These are phyloP conservation scores for Sclerotinia borealis DNA, from an alignment of 2,329 filamentous ascomycete species.

Conservation along the genomic window DNA sequence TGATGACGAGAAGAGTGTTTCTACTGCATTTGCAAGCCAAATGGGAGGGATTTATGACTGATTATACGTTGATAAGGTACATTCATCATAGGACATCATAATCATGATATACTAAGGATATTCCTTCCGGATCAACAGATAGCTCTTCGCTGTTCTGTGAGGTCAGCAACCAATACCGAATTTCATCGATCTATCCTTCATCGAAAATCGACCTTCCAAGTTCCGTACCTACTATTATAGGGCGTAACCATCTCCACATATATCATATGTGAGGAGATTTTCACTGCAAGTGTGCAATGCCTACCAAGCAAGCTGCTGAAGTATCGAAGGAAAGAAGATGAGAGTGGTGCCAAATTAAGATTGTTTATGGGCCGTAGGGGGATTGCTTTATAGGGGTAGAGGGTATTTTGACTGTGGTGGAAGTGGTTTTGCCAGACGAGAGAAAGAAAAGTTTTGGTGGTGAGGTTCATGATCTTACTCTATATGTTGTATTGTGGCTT, in stretches of 20 bases:
- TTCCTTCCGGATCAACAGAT: conserved; percentile 12
- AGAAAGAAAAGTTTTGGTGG: neutral
- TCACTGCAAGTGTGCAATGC: conserved; percentile 5
- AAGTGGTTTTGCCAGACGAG: neutral
- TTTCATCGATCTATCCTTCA: conserved; percentile 15
- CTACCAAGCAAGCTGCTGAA: neutral
- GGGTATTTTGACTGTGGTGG: neutral
- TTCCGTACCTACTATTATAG: neutral
- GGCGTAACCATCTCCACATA: conserved; percentile 1
- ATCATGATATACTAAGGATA: conserved; percentile 6
- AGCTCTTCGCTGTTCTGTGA: conserved; percentile 10
- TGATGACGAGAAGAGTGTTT: conserved; percentile 93
- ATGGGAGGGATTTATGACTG: conserved; percentile 51
- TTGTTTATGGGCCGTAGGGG: conserved; percentile 3
- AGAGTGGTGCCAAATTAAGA: conserved; percentile 10
- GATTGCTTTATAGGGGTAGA: conserved; percentile 7
- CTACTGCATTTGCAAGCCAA: conserved; percentile 94
- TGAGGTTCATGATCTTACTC: neutral
- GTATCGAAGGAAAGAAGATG: conserved; percentile 2
- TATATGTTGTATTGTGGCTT: neutral
- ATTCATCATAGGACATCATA: neutral
- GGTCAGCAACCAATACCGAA: conserved; percentile 10
- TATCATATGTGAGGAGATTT: conserved; percentile 5
- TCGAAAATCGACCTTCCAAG: conserved; percentile 2
- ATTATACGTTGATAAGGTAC: conserved; percentile 20